These are phyloP conservation scores for Ampelomyces quisqualis DNA, from an alignment of 2,329 filamentous ascomycete genomes.

Conservation along the genomic window DNA sequence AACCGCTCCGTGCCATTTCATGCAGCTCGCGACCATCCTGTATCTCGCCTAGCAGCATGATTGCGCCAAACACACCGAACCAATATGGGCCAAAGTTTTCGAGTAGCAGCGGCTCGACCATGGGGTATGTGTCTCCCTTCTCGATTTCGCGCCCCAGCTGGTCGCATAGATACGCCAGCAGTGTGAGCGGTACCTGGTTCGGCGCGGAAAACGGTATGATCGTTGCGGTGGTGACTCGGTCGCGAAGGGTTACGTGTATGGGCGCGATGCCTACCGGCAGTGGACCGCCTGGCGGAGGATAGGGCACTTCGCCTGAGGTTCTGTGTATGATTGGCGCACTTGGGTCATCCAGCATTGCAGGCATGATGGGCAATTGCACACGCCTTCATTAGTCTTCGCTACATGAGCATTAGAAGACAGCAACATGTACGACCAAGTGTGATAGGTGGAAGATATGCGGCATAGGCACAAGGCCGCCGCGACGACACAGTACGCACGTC, in stretches of 20 bases:
- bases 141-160: constrained; percentile 90
- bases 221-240: constrained; percentile 80
- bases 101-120: constrained; percentile 74
- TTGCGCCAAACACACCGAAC: constrained; percentile 86
- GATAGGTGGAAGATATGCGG: constrained; percentile 2
- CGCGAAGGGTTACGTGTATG: constrained; percentile 77
- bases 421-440: constrained; percentile 4
- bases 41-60: constrained; percentile 81
- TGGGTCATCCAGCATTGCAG: constrained; percentile 77
- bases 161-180: constrained; percentile 76
- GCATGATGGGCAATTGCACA: constrained; percentile 55
- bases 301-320: constrained; percentile 65
- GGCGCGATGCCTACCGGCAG: constrained; percentile 70
- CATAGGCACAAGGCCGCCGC: neutral
- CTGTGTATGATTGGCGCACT: constrained; percentile 69
- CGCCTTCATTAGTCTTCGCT: constrained; percentile 4
- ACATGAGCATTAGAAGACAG: constrained; percentile 9
- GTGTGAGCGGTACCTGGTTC: constrained; percentile 70
- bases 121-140: constrained; percentile 87
- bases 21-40: constrained; percentile 53
- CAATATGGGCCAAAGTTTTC: constrained; percentile 79
- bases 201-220: constrained; percentile 79
- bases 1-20: constrained; percentile 48
- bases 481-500: neutral
- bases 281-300: constrained; percentile 61